Evolutionary conservation across 352 stramenopile genomes (phyloP).

Genomic region (Phytopythium delawarense): DNA sequence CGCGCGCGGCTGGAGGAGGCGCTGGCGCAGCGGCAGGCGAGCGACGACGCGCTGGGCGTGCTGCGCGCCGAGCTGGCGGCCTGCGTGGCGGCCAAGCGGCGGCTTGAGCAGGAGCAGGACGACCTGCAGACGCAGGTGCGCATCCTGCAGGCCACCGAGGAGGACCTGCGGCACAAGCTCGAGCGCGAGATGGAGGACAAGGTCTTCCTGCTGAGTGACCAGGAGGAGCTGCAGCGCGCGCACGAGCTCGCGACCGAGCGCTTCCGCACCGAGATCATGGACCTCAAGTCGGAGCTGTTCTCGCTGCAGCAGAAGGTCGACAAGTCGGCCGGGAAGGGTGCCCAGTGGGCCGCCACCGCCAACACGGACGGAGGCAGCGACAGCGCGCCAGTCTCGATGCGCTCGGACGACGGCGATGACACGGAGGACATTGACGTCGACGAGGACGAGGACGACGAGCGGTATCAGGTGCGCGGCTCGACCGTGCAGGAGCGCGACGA

Average conservation of each 20-base stretch:
- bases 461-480: slow-evolving; percentile 31
- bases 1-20: slow-evolving; percentile 52
- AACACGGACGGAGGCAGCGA: slow-evolving; percentile 14
- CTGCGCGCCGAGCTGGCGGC: slow-evolving; percentile 40
- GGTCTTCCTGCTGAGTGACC: slow-evolving; percentile 77
- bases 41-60: slow-evolving; percentile 43
- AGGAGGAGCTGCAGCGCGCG: slow-evolving; percentile 77
- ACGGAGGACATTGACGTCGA: slow-evolving; percentile 21
- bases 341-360: slow-evolving; percentile 9
- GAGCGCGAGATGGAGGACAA: slow-evolving; percentile 86
- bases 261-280: slow-evolving; percentile 79
- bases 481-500: slow-evolving; percentile 59
- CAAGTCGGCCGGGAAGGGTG: slow-evolving; percentile 8
- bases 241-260: slow-evolving; percentile 75
- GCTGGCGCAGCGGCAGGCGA: slow-evolving; percentile 43
- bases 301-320: slow-evolving; percentile 67
- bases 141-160: slow-evolving; percentile 74
- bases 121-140: slow-evolving; percentile 78
- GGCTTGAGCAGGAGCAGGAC: slow-evolving; percentile 72
- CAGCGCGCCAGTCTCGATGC: slow-evolving; percentile 29
- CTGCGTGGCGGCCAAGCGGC: slow-evolving; percentile 33
- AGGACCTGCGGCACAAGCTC: slow-evolving; percentile 75
- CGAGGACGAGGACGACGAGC: slow-evolving; percentile 19
- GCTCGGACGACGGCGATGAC: slow-evolving; percentile 21
- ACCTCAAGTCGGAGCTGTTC: slow-evolving; percentile 83